These are phyloP conservation scores for Alloascoidea hylecoeti DNA, from an alignment of 805 yeast genomes.

Conservation along the genomic window DNA sequence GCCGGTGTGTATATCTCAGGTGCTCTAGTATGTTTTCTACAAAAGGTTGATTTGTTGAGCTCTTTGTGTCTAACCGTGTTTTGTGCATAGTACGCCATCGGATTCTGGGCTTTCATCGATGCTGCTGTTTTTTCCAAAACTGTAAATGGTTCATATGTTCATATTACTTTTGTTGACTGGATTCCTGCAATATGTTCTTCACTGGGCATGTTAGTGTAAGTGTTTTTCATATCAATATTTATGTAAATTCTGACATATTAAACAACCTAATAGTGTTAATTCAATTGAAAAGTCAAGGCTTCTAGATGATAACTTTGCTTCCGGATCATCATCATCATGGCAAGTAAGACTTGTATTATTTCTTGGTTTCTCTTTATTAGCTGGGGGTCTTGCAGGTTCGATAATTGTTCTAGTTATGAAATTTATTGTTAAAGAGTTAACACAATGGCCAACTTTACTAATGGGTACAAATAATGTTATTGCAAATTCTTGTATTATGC, in stretches of 20 bases:
- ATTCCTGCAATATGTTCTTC: slow-evolving; percentile 83
- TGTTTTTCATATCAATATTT: slow-evolving; percentile 5
- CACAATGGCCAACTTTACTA: slow-evolving; percentile 73
- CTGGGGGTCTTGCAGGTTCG: slow-evolving; percentile 90
- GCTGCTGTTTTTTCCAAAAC: slow-evolving; percentile 78
- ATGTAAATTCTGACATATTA: not conserved
- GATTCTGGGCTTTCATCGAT: slow-evolving; percentile 83
- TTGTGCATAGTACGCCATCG: slow-evolving; percentile 51
- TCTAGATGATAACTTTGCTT: slow-evolving; percentile 17
- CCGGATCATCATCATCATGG: slow-evolving; percentile 53
- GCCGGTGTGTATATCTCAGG: slow-evolving; percentile 71
- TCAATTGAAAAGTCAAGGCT: slow-evolving; percentile 56
- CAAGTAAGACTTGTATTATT: slow-evolving; percentile 86
- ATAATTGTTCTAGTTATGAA: slow-evolving; percentile 79
- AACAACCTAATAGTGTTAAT: slow-evolving; percentile 24
- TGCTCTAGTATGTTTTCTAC: slow-evolving; percentile 23
- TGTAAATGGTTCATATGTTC: slow-evolving; percentile 74
- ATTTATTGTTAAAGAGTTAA: slow-evolving; percentile 63
- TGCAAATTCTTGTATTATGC: slow-evolving; percentile 65
- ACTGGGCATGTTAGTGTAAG: slow-evolving; percentile 59
- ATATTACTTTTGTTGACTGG: slow-evolving; percentile 91
- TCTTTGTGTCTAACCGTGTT: slow-evolving; percentile 15
- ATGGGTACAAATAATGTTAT: slow-evolving; percentile 89
- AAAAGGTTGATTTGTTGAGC: slow-evolving; percentile 8
- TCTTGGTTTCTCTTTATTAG: slow-evolving; percentile 82